These are phyloP conservation scores for Aspergillus brunneoviolaceus DNA, from an alignment of 2,329 filamentous ascomycete genomes.

Conservation along the genomic window DNA sequence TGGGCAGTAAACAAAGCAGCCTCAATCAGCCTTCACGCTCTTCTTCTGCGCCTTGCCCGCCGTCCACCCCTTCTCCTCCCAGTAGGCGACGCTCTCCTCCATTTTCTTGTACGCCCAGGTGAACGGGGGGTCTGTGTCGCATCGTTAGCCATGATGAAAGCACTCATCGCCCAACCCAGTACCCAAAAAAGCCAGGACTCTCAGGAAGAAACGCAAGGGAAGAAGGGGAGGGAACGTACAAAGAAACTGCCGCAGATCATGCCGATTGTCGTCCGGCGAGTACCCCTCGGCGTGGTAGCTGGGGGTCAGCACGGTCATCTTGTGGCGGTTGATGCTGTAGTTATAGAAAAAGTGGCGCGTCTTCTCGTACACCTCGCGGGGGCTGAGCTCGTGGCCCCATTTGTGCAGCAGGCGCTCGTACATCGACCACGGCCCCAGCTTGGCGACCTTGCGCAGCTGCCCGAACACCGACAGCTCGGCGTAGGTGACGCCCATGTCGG, in stretches of 20 bases:
- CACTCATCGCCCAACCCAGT: too few species aligned
- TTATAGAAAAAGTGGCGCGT: slow-evolving; percentile 46
- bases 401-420: slow-evolving; percentile 54
- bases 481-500: slow-evolving; percentile 56
- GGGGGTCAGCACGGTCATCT: slow-evolving; percentile 61
- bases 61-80: slow-evolving; percentile 42
- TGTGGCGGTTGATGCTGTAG: slow-evolving; percentile 66
- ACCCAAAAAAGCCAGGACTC: too few species aligned
- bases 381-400: slow-evolving; percentile 45
- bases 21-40: slow-evolving; percentile 35
- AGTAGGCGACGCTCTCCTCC: slow-evolving; percentile 46
- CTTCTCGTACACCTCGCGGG: slow-evolving; percentile 49
- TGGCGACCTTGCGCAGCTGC: slow-evolving; percentile 54
- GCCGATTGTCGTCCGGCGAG: slow-evolving; percentile 58
- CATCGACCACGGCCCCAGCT: slow-evolving; percentile 56
- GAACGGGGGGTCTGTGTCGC: slow-evolving; percentile 36
- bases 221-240: slow-evolving; percentile 32
- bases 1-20: too few species aligned
- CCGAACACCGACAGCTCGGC: slow-evolving; percentile 56
- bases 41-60: slow-evolving; percentile 35
- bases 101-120: slow-evolving; percentile 51
- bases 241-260: slow-evolving; percentile 57
- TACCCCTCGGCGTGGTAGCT: slow-evolving; percentile 56
- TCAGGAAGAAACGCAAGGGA: not conserved
- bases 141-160: not conserved